These are phyloP conservation scores for Cajanus cajan DNA, from an alignment of 306 rosid genomes.

Conservation along the genomic window DNA sequence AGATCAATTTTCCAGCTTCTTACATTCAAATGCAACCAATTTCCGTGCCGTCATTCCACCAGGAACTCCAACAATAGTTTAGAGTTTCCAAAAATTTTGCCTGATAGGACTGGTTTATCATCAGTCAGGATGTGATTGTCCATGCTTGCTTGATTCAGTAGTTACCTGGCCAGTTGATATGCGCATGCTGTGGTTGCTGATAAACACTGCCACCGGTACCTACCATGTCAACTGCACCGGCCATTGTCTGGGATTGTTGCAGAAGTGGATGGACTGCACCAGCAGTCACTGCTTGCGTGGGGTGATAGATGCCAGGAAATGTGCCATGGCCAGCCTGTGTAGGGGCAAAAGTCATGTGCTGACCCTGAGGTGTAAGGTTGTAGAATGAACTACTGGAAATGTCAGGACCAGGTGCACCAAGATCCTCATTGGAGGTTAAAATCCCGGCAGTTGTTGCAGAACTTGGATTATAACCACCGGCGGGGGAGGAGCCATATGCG, in stretches of 20 bases:
- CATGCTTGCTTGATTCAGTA: slow-evolving; percentile 42
- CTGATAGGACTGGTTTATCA: slow-evolving; percentile 42
- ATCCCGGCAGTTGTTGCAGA: slow-evolving; percentile 66
- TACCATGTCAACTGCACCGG: slow-evolving; percentile 89
- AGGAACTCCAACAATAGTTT: slow-evolving; percentile 54
- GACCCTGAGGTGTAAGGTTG: slow-evolving; percentile 88
- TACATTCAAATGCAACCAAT: slow-evolving; percentile 57
- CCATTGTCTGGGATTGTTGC: slow-evolving; percentile 93
- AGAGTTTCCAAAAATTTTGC: slow-evolving; percentile 43
- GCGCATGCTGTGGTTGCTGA: slow-evolving; percentile 91
- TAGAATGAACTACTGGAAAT: slow-evolving; percentile 76
- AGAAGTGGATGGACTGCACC: slow-evolving; percentile 82
- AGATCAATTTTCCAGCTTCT: slow-evolving; percentile 56
- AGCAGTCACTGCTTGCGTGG: slow-evolving; percentile 80
- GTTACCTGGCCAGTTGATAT: slow-evolving; percentile 91
- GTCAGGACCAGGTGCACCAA: slow-evolving; percentile 86
- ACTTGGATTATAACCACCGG: slow-evolving; percentile 76
- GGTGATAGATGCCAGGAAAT: slow-evolving; percentile 86
- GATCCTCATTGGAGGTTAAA: slow-evolving; percentile 74
- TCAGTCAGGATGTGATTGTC: slow-evolving; percentile 35
- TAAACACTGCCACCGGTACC: slow-evolving; percentile 95
- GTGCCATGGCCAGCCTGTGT: slow-evolving; percentile 86
- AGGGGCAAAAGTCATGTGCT: slow-evolving; percentile 81
- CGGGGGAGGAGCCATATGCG: slow-evolving; percentile 69
- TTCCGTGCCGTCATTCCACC: too few relatives aligned